Conservation (phyloP, 352 stramenopile species). For the Phytophthora ramorum region DNA sequence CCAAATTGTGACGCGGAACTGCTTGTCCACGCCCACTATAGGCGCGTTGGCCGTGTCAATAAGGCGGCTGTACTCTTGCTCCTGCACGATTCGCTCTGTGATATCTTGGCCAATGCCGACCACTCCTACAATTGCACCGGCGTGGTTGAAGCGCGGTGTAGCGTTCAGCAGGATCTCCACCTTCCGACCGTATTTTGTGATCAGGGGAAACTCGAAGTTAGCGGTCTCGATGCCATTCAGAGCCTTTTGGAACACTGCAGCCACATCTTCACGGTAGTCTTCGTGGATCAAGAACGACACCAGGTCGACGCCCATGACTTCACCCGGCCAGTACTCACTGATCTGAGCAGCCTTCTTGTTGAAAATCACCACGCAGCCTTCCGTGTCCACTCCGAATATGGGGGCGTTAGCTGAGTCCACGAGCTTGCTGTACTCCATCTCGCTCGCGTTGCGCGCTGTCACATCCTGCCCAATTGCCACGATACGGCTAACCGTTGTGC, state of each 20-base stretch:
- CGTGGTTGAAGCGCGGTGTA: constrained; percentile 67
- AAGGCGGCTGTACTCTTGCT: constrained; percentile 83
- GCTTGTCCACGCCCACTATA: constrained; percentile 85
- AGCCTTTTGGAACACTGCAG: constrained; percentile 73
- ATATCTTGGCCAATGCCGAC: constrained; percentile 89
- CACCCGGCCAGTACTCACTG: constrained; percentile 87
- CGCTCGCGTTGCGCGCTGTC: constrained; percentile 64
- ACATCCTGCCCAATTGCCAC: constrained; percentile 80
- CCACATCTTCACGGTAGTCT: constrained; percentile 70
- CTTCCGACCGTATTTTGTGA: constrained; percentile 78
- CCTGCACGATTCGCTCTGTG: constrained; percentile 78
- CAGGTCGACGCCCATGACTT: constrained; percentile 88
- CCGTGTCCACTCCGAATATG: constrained; percentile 76
- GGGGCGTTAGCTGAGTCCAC: constrained; percentile 82
- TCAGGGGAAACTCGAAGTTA: constrained; percentile 85
- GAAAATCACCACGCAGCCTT: constrained; percentile 78
- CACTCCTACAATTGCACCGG: constrained; percentile 70
- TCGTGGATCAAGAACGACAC: constrained; percentile 82
- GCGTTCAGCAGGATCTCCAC: constrained; percentile 86
- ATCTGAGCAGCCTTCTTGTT: constrained; percentile 92
- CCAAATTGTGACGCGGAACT: constrained; percentile 91
- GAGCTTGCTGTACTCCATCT: constrained; percentile 76
- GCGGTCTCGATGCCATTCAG: constrained; percentile 71
- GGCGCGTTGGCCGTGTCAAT: constrained; percentile 87
- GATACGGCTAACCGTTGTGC: constrained; percentile 45